Conservation (phyloP, 768 basidiomycete species). For the Chalciporus chontae region DNA sequence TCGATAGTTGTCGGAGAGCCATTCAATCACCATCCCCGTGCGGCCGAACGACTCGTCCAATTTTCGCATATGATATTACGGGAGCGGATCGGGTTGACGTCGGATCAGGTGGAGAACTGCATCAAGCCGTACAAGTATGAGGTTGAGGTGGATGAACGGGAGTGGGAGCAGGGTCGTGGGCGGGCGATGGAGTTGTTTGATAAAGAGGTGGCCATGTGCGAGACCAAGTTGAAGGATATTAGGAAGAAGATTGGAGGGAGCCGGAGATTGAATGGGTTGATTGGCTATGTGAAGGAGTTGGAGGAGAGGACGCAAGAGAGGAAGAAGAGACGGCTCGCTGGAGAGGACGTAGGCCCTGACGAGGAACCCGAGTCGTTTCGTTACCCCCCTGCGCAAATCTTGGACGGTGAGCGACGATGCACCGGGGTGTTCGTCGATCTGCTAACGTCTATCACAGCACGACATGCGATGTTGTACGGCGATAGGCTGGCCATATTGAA, state of each 20-base stretch:
- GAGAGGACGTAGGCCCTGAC: conserved; percentile 34
- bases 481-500: conserved; percentile 83
- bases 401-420: conserved; percentile 67
- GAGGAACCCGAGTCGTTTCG: conserved; percentile 71
- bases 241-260: conserved; percentile 84
- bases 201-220: conserved; percentile 81
- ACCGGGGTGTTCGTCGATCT: background rate
- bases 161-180: conserved; percentile 86
- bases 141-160: conserved; percentile 87
- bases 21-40: conserved; percentile 84
- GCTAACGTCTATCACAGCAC: conserved; percentile 49
- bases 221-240: conserved; percentile 83
- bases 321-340: conserved; percentile 48
- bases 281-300: conserved; percentile 75
- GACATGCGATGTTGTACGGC: conserved; percentile 85
- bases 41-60: conserved; percentile 84
- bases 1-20: conserved; percentile 87
- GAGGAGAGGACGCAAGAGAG: conserved; percentile 75
- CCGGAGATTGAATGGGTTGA: conserved; percentile 70
- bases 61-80: conserved; percentile 92
- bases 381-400: conserved; percentile 86
- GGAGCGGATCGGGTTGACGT: conserved; percentile 90
- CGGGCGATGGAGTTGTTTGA: conserved; percentile 77
- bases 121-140: conserved; percentile 99
- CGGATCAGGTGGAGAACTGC: conserved; percentile 98